Conservation (phyloP, 176 grass and related monocot genomes). For the Aegilops tauschii region DNA sequence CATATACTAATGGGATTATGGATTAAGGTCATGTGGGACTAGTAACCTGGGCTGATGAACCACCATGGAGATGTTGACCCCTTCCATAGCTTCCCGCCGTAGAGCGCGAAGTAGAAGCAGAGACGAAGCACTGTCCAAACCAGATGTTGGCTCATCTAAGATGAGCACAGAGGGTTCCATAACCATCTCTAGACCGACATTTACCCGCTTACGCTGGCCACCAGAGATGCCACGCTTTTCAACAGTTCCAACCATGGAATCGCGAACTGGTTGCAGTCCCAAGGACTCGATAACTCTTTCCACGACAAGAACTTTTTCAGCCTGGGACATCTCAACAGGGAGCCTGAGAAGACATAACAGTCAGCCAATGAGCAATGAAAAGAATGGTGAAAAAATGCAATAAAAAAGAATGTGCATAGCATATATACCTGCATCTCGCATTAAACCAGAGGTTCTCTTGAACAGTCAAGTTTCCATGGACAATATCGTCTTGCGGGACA, state of each 20-base stretch:
- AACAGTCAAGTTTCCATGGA: conserved; percentile 94
- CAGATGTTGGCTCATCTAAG: conserved; percentile 86
- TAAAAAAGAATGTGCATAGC: too few species aligned
- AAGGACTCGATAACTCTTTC: conserved; percentile 88
- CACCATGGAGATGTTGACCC: conserved; percentile 90
- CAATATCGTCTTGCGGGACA: conserved; percentile 94
- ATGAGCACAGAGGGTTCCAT: conserved; percentile 92
- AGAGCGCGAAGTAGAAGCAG: conserved; percentile 73
- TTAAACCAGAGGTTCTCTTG: conserved; percentile 97
- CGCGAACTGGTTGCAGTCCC: conserved; percentile 72
- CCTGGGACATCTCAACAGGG: conserved; percentile 71
- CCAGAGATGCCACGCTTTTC: conserved; percentile 92
- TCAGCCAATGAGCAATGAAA: background rate
- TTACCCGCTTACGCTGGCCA: conserved; percentile 88
- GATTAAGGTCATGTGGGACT: background rate
- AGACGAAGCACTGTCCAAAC: conserved; percentile 90
- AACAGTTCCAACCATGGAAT: conserved; percentile 88
- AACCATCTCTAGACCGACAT: conserved; percentile 94
- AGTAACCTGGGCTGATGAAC: conserved; percentile 85
- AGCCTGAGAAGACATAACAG: conserved; percentile 45
- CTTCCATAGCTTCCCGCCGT: conserved; percentile 78
- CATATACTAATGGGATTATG: too few species aligned
- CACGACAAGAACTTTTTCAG: conserved; percentile 89
- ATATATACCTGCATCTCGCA: conserved; percentile 76
- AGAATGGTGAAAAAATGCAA: background rate